Percentiles rank a stretch among this genome's conserved stretches.
phyloP scores from a whole-genome alignment of 2,329 filamentous ascomycete genomes.

The Raffaelea arxii region DNA sequence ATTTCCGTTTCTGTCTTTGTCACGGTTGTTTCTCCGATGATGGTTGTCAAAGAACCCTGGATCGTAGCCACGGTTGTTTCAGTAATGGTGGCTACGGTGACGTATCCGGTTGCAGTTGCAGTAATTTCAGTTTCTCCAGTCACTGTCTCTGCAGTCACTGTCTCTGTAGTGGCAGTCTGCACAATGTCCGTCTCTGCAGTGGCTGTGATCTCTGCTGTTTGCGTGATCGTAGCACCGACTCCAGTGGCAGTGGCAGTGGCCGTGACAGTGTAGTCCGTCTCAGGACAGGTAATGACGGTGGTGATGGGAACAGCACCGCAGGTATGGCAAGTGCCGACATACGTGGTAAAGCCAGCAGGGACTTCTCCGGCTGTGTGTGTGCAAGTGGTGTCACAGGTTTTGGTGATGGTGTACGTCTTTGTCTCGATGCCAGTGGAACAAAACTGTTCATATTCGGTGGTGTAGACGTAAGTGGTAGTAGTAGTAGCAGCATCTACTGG shows the following conservation, averaged over 20 bases:
- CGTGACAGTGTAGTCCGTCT: neutral
- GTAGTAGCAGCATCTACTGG: too few species aligned
- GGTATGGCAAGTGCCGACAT: neutral
- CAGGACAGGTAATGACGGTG: neutral
- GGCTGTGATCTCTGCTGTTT: too few species aligned
- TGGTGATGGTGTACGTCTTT: neutral
- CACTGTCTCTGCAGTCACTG: too few species aligned
- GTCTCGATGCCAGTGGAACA: neutral
- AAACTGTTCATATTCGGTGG: neutral
- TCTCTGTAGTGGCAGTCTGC: too few species aligned
- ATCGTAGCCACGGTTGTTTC: too few species aligned
- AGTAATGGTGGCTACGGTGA: too few species aligned
- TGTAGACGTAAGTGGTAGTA: neutral
- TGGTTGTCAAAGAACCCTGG: too few species aligned
- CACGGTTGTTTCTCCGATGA: too few species aligned
- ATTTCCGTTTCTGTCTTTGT: too few species aligned
- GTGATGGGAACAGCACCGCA: neutral
- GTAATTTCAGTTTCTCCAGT: too few species aligned
- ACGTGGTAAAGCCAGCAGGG: neutral
- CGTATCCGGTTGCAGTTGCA: too few species aligned
- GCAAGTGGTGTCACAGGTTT: neutral
- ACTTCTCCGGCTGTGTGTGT: neutral
- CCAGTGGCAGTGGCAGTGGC: neutral
- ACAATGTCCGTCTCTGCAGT: too few species aligned
- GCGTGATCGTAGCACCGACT: neutral